Evolutionary conservation across 225 moss, liverwort and hornwort genomes (phyloP).

Genomic region (Polytrichum commune): DNA sequence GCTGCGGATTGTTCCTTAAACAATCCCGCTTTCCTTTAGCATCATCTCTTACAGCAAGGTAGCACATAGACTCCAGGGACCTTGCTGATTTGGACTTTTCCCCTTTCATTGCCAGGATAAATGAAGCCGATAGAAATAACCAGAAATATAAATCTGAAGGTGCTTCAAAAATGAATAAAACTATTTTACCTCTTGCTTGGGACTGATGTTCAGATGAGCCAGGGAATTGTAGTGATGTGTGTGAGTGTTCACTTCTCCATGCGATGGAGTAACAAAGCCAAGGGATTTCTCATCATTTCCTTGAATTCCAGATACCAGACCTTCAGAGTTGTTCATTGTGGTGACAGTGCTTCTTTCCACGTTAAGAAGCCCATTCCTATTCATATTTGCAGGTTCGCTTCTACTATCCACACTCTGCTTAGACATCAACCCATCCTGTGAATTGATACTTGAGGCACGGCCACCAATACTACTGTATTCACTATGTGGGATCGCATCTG

Average conservation of each 20-base stretch:
- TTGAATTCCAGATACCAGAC: constrained; percentile 12
- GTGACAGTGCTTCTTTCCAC: constrained; percentile 11
- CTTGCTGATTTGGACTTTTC: too few relatives aligned
- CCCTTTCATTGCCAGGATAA: too few relatives aligned
- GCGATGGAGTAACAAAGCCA: not conserved
- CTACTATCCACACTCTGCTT: not conserved
- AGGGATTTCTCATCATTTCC: constrained; percentile 10
- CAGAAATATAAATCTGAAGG: too few relatives aligned
- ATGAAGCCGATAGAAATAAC: too few relatives aligned
- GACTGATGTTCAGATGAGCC: constrained; percentile 23
- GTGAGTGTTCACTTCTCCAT: constrained; percentile 3
- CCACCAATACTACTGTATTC: constrained; percentile 2
- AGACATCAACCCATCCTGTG: constrained; percentile 2
- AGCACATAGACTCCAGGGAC: too few relatives aligned
- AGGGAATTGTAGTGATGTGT: constrained; percentile 20
- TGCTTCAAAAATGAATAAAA: too few relatives aligned
- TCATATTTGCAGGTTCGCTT: not conserved
- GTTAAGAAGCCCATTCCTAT: constrained; percentile 6
- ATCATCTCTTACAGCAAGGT: too few relatives aligned
- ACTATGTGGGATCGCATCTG: constrained; percentile 9
- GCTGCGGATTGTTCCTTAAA: too few relatives aligned
- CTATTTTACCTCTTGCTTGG: constrained; percentile 26
- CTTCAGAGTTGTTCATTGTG: constrained; percentile 5
- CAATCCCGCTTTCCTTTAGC: too few relatives aligned
- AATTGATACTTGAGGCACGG: constrained; percentile 7